Conservation (phyloP, 1,284 basidiomycete species). For the Binderoboletus segoi region DNA sequence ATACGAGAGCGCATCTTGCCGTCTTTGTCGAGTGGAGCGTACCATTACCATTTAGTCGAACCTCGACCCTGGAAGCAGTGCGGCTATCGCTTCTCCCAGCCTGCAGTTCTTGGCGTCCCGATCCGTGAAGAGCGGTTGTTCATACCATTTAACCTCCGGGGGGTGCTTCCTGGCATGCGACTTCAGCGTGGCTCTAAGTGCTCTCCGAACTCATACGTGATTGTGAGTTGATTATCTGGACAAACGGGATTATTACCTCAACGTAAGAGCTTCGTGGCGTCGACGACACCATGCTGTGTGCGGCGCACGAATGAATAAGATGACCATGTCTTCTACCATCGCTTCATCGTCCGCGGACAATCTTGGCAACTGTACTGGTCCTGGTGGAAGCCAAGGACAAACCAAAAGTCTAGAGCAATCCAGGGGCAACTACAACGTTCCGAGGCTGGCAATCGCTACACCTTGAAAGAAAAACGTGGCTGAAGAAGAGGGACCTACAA, state of each 20-base stretch:
- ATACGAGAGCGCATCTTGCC: background rate
- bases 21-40: slow-evolving; percentile 15
- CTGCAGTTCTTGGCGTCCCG: slow-evolving; percentile 24
- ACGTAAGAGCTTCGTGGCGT: background rate
- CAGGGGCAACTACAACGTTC: background rate
- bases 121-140: slow-evolving; percentile 18
- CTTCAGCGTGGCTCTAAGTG: background rate
- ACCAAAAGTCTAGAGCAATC: slow-evolving; percentile 8
- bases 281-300: no score
- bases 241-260: slow-evolving; percentile 12
- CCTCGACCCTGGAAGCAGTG: slow-evolving; percentile 2
- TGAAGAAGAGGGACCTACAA: background rate
- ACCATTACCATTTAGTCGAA: background rate
- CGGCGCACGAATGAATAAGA: background rate
- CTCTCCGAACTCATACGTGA: background rate
- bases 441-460: slow-evolving; percentile 8
- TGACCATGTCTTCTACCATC: background rate
- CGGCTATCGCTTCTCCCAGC: slow-evolving; percentile 1
- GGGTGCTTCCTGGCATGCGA: slow-evolving; percentile 3
- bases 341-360: slow-evolving; percentile 14
- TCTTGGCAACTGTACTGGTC: background rate
- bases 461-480: slow-evolving; percentile 1
- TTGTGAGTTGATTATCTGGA: slow-evolving; percentile 3
- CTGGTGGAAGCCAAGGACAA: slow-evolving; percentile 13
- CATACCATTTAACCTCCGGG: background rate